phyloP scores from a whole-genome alignment of 768 basidiomycete species.

The Tylopilus sp. region DNA sequence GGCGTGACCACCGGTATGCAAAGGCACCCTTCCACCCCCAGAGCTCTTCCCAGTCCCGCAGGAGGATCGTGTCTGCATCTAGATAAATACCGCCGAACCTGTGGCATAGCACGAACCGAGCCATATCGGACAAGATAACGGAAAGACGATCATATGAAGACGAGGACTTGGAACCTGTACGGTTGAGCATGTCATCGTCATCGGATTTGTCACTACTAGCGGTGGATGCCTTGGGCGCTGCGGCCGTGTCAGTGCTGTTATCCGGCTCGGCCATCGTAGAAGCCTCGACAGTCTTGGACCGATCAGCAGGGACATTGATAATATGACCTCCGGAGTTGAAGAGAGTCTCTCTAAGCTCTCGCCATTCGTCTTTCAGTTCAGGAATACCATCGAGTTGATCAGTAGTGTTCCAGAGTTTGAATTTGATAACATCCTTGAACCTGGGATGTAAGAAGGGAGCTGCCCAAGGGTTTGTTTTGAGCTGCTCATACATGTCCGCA shows the following conservation, averaged over 20 bases:
- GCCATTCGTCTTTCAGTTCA: constrained; percentile 90
- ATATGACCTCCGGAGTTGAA: constrained; percentile 88
- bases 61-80: constrained; percentile 92
- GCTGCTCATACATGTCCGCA: constrained; percentile 76
- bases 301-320: constrained; percentile 56
- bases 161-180: constrained; percentile 85
- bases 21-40: constrained; percentile 98
- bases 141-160: constrained; percentile 87
- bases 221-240: constrained; percentile 19
- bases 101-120: constrained; percentile 94
- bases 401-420: constrained; percentile 98
- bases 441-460: constrained; percentile 91
- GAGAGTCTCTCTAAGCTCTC: constrained; percentile 62
- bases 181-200: constrained; percentile 63
- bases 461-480: constrained; percentile 89
- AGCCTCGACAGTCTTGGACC: constrained; percentile 30
- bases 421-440: constrained; percentile 89
- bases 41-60: constrained; percentile 98
- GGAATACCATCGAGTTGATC: constrained; percentile 91
- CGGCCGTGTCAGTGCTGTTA: constrained; percentile 22
- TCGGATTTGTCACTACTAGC: constrained; percentile 32
- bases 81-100: constrained; percentile 96
- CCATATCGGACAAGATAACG: constrained; percentile 95
- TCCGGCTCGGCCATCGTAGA: constrained; percentile 15
- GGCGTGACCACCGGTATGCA: constrained; percentile 92